Evolutionary conservation across 1,139 yeast species (phyloP).

Genomic region (Hanseniaspora gamundiae): DNA sequence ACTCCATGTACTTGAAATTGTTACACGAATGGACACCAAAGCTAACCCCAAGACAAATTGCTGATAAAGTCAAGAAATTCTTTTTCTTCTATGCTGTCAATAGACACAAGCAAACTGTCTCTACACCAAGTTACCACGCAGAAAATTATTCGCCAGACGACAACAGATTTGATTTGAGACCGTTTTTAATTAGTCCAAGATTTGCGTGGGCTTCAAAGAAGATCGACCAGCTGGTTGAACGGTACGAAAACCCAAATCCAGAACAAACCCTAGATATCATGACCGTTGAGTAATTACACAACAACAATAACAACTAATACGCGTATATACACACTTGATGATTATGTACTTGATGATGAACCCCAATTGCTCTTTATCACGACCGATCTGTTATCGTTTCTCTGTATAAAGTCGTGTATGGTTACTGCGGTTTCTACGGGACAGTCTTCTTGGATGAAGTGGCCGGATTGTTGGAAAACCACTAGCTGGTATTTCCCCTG

Average conservation of each 20-base stretch:
- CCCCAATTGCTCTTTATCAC: slow-evolving; percentile 31
- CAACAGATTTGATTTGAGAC: slow-evolving; percentile 88
- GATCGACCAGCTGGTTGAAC: slow-evolving; percentile 62
- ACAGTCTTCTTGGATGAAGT: slow-evolving; percentile 83
- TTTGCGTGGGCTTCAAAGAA: slow-evolving; percentile 84
- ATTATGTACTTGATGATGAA: background rate
- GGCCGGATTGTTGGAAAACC: slow-evolving; percentile 76
- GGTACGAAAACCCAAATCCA: slow-evolving; percentile 30
- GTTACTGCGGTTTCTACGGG: slow-evolving; percentile 56
- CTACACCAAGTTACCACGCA: slow-evolving; percentile 95
- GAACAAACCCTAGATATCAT: slow-evolving; percentile 26
- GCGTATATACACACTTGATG: too few species aligned
- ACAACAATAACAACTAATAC: background rate
- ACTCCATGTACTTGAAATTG: slow-evolving; percentile 80
- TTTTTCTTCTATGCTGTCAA: slow-evolving; percentile 90
- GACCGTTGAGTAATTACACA: slow-evolving; percentile 29
- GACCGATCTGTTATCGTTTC: slow-evolving; percentile 31
- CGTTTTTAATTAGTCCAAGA: slow-evolving; percentile 83
- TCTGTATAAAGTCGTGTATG: slow-evolving; percentile 41
- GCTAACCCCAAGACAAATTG: slow-evolving; percentile 70
- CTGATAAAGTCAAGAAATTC: slow-evolving; percentile 83
- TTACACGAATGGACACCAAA: slow-evolving; percentile 88
- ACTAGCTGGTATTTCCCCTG: slow-evolving; percentile 87
- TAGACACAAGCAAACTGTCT: slow-evolving; percentile 91
- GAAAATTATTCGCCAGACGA: slow-evolving; percentile 98